Conservation (phyloP, 139 green algal species). For the Zygnema circumcarinatum region DNA sequence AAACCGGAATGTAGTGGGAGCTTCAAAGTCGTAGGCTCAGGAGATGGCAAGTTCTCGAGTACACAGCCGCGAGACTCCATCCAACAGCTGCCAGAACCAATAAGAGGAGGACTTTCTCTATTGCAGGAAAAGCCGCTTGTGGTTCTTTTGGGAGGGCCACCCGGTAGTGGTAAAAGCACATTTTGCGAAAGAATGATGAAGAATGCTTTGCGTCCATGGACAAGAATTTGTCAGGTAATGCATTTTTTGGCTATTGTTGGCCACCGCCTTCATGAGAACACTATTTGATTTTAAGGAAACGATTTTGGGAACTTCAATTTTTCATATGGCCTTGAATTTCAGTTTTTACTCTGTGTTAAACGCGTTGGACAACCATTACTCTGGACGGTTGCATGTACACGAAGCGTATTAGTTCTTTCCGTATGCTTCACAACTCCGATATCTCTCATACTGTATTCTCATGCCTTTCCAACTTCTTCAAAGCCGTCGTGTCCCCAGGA, state of each 20-base stretch:
- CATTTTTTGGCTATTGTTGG: too few relatives aligned
- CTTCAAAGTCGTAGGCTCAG: background rate
- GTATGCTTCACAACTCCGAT: too few relatives aligned
- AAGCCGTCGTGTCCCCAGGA: background rate
- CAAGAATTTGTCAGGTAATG: slow-evolving; percentile 19
- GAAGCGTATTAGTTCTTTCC: too few relatives aligned
- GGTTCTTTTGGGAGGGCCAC: slow-evolving; percentile 49
- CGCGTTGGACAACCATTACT: too few relatives aligned
- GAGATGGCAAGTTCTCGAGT: background rate
- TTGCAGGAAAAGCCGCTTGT: slow-evolving; percentile 16
- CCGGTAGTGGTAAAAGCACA: slow-evolving; percentile 75
- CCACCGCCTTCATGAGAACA: too few relatives aligned
- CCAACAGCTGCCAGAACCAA: background rate
- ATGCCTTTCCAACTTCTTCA: too few relatives aligned
- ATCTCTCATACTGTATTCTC: too few relatives aligned
- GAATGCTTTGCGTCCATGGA: background rate
- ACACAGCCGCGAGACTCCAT: background rate
- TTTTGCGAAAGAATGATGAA: slow-evolving; percentile 64
- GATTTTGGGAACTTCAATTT: too few relatives aligned
- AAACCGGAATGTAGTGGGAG: background rate
- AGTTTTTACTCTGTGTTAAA: too few relatives aligned
- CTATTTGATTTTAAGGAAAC: too few relatives aligned
- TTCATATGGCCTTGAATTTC: too few relatives aligned
- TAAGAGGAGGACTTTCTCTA: background rate
- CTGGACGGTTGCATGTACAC: too few relatives aligned